These are phyloP conservation scores for Amaranthus cruentus DNA, from an alignment of 148 eudicot genomes.

Conservation along the genomic window DNA sequence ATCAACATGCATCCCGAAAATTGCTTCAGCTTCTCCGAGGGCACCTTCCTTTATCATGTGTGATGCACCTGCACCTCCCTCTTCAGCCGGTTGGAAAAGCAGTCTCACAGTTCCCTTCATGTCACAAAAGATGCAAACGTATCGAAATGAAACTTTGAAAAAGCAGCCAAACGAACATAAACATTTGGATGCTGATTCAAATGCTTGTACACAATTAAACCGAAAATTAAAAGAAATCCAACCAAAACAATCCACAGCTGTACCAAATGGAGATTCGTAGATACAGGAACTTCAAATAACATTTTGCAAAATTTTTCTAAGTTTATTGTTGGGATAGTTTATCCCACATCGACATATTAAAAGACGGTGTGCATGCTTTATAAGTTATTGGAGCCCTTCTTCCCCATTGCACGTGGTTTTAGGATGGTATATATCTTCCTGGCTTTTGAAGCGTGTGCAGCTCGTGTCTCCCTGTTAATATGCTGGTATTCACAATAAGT, in stretches of 20 bases:
- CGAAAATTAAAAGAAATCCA: background rate
- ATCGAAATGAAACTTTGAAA: constrained; percentile 1
- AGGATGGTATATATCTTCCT: too few relatives aligned
- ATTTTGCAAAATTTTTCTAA: background rate
- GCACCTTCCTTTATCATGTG: constrained; percentile 91
- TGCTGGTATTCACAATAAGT: too few relatives aligned
- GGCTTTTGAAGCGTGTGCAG: too few relatives aligned
- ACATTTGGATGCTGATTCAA: background rate
- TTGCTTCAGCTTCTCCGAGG: constrained; percentile 76
- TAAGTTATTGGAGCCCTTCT: too few relatives aligned
- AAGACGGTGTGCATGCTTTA: too few relatives aligned
- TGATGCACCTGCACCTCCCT: constrained; percentile 88
- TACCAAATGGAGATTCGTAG: background rate
- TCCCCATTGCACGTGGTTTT: too few relatives aligned
- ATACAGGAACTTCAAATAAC: background rate
- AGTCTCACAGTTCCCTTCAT: constrained; percentile 77
- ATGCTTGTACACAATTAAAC: background rate
- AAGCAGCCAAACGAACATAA: constrained; percentile 5
- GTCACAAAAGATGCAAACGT: constrained; percentile 2
- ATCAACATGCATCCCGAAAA: constrained; percentile 78
- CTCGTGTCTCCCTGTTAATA: too few relatives aligned
- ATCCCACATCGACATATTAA: too few relatives aligned
- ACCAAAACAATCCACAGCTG: too few relatives aligned
- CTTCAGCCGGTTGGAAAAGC: constrained; percentile 92
- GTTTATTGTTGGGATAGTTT: too few relatives aligned